These are phyloP conservation scores for Phytophthora rubi DNA, from an alignment of 352 stramenopile genomes.

Conservation along the genomic window DNA sequence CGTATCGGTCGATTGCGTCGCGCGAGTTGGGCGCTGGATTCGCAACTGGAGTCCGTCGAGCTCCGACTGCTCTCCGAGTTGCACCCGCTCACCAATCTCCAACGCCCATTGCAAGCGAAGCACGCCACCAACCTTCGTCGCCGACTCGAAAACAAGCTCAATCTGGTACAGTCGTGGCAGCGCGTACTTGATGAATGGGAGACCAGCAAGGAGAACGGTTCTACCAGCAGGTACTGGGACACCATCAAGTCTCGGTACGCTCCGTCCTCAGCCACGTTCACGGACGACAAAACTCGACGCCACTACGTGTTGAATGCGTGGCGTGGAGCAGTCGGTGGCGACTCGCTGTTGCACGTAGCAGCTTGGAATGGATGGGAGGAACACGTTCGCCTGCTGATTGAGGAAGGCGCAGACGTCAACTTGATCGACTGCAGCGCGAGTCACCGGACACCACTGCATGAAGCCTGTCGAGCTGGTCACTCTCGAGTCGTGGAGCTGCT, in stretches of 20 bases:
- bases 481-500: conserved; percentile 41
- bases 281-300: conserved; percentile 16
- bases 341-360: conserved; percentile 64
- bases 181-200: conserved; percentile 32
- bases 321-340: conserved; percentile 35
- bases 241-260: conserved; percentile 24
- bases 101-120: conserved; percentile 45
- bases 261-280: conserved; percentile 1
- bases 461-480: conserved; percentile 61
- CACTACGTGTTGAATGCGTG: conserved; percentile 31
- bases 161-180: conserved; percentile 36
- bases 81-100: conserved; percentile 8
- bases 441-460: conserved; percentile 56
- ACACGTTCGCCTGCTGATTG: conserved; percentile 37
- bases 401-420: conserved; percentile 50
- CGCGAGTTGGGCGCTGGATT: conserved; percentile 28
- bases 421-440: conserved; percentile 53
- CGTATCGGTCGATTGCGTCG: conserved; percentile 32
- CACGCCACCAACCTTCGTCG: conserved; percentile 45
- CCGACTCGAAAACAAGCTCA: conserved; percentile 28
- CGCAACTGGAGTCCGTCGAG: conserved; percentile 44
- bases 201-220: neutral
- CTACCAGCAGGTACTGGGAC: conserved; percentile 32
- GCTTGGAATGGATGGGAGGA: conserved; percentile 51
- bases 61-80: conserved; percentile 42